Percentiles rank a stretch among this genome's conserved stretches.
Evolutionary conservation across 345 rosid genomes (phyloP).

Genomic region (Camelina neglecta): DNA sequence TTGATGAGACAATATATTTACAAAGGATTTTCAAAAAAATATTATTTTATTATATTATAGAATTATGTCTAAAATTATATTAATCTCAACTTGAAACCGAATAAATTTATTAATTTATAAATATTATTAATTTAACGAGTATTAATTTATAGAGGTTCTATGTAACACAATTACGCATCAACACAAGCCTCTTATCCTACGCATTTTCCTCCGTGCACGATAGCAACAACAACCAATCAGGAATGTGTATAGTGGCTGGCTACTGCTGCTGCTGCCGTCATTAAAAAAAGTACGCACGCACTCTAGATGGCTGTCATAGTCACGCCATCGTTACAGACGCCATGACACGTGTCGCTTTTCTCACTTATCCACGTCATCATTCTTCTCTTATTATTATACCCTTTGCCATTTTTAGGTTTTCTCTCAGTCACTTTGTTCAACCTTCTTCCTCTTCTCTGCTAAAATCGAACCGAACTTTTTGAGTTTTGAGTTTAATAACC

Average conservation of each 20-base stretch:
- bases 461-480: neutral
- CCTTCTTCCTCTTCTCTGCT: neutral
- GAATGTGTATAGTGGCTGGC: neutral
- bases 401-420: conserved; percentile 45
- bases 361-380: conserved; percentile 51
- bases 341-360: conserved; percentile 47
- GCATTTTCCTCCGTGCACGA: conserved; percentile 25
- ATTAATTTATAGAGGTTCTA: too few species aligned
- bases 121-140: too few species aligned
- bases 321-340: conserved; percentile 29
- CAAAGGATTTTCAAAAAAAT: too few species aligned
- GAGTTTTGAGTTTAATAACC: conserved; percentile 3
- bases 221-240: conserved; percentile 28
- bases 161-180: too few species aligned
- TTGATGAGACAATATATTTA: too few species aligned
- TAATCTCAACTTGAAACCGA: too few species aligned
- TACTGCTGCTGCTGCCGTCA: conserved; percentile 6
- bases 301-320: conserved; percentile 21
- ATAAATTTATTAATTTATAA: too few species aligned
- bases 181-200: conserved; percentile 38
- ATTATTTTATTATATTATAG: too few species aligned
- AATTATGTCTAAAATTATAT: too few species aligned
- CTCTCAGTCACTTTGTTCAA: neutral
- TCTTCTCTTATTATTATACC: conserved; percentile 17
- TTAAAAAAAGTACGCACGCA: conserved; percentile 46